Evolutionary conservation across 2,329 filamentous ascomycete genomes (phyloP).

Genomic region (Diaporthe helianthi): DNA sequence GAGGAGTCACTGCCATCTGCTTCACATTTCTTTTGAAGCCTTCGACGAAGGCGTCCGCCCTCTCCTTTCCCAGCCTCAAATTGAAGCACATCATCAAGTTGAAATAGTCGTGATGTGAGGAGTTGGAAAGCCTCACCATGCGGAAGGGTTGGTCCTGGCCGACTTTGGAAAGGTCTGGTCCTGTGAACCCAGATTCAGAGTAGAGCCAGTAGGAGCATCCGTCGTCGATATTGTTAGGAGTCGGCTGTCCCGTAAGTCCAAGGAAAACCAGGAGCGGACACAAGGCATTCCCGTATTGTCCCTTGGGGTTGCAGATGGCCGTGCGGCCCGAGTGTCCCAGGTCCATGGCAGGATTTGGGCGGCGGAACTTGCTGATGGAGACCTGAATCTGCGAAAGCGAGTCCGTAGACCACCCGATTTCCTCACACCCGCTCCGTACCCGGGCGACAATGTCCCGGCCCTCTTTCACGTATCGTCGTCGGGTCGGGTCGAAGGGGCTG

Average conservation of each 20-base stretch:
- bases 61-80: neutral
- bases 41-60: neutral
- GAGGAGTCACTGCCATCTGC: neutral
- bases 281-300: neutral
- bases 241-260: neutral
- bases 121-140: neutral
- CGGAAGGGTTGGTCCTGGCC: neutral
- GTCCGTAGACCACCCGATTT: neutral
- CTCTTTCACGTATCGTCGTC: neutral
- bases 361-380: neutral
- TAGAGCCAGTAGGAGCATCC: neutral
- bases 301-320: neutral
- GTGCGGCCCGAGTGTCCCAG: neutral
- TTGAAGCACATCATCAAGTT: neutral
- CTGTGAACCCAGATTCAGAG: neutral
- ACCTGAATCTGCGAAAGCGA: neutral
- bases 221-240: neutral
- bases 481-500: too few species aligned
- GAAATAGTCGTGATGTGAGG: neutral
- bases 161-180: neutral
- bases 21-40: neutral
- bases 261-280: neutral
- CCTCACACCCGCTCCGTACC: neutral
- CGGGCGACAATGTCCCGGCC: neutral
- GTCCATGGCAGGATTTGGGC: neutral